Percentiles rank a stretch among this genome's conserved stretches.
phyloP scores from a whole-genome alignment of 2,329 filamentous ascomycete species.

The Pseudocercospora macadamiae region DNA sequence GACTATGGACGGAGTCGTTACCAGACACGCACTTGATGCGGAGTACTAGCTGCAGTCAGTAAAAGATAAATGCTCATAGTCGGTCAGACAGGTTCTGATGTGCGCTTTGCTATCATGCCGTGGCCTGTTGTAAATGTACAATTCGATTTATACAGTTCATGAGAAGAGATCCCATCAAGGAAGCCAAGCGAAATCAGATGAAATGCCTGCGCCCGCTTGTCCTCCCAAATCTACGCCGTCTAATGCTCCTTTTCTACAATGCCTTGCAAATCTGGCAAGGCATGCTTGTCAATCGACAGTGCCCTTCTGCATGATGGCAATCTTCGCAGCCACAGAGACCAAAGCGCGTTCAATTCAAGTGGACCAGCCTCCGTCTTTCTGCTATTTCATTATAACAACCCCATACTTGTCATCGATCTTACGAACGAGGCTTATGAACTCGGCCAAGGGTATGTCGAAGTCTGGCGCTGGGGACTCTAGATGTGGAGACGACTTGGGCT shows the following conservation, averaged over 20 bases:
- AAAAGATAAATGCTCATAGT: no score
- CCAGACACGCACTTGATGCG: no score
- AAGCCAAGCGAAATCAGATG: conserved; percentile 6
- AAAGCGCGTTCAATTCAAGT: not conserved
- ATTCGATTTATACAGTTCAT: conserved; percentile 17
- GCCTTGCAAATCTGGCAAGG: not conserved
- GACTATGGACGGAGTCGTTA: no score
- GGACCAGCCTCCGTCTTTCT: no score
- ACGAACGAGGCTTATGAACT: no score
- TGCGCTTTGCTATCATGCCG: not conserved
- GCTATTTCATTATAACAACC: no score
- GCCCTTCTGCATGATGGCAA: not conserved
- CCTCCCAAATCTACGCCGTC: conserved; percentile 9
- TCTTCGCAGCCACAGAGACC: no score
- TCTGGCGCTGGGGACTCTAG: not conserved
- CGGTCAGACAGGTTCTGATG: no score
- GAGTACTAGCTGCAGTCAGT: no score
- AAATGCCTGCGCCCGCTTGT: conserved; percentile 10
- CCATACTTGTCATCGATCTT: no score
- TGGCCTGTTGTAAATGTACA: conserved; percentile 15
- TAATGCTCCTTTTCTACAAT: conserved; percentile 16
- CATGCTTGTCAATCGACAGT: conserved; percentile 1
- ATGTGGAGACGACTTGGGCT: not conserved
- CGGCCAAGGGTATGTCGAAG: not conserved
- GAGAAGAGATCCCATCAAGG: conserved; percentile 18